Percentiles rank a stretch among this genome's conserved stretches.
Evolutionary conservation across 768 basidiomycete genomes (phyloP).

Genomic region (Sporobolomyces pararoseus): DNA sequence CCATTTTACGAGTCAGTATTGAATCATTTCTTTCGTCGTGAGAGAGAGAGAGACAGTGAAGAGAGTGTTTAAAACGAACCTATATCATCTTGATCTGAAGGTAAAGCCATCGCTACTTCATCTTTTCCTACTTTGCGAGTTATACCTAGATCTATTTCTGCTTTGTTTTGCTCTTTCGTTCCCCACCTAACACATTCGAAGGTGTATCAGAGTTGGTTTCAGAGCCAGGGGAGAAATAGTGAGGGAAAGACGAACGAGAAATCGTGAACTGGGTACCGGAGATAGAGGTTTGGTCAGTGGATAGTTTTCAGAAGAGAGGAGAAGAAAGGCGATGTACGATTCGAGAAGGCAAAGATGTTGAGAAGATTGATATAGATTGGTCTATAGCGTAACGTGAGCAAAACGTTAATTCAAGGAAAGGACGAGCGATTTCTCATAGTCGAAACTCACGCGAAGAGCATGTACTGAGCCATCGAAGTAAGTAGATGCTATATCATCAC

Average conservation of each 20-base stretch:
- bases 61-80: too few relatives aligned
- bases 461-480: conserved; percentile 82
- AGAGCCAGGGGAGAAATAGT: background rate
- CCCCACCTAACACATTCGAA: conserved; percentile 38
- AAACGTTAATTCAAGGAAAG: conserved; percentile 53
- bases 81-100: conserved; percentile 44
- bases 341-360: conserved; percentile 73
- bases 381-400: background rate
- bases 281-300: background rate
- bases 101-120: conserved; percentile 43
- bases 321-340: conserved; percentile 47
- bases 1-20: too few relatives aligned
- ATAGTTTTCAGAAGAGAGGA: background rate
- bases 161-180: conserved; percentile 41
- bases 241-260: conserved; percentile 13
- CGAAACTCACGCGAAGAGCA: conserved; percentile 55
- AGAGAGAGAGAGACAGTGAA: too few relatives aligned
- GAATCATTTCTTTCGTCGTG: too few relatives aligned
- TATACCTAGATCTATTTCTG: conserved; percentile 45
- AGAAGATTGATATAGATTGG: conserved; percentile 47
- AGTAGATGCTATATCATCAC: conserved; percentile 62
- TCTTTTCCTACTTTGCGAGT: conserved; percentile 36
- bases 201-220: background rate
- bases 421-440: conserved; percentile 57
- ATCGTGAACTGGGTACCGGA: conserved; percentile 58